phyloP scores from a whole-genome alignment of 495 filamentous ascomycete genomes.

The Trichoderma asperelloides region DNA sequence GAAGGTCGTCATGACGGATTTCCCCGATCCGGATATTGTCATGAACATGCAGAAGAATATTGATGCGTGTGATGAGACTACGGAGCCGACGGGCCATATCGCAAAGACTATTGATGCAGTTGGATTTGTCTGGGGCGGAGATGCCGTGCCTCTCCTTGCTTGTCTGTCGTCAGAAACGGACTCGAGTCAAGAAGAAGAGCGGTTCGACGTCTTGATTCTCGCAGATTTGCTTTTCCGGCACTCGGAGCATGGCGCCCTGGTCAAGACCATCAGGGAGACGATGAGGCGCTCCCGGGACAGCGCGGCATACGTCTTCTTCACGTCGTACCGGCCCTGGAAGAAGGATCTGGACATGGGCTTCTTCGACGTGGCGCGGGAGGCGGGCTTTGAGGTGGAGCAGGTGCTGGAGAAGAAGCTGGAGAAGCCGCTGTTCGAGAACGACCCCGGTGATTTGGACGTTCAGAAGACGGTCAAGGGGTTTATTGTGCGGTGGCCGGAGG shows the following conservation, averaged over 20 bases:
- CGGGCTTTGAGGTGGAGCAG: slow-evolving; percentile 65
- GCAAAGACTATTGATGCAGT: slow-evolving; percentile 36
- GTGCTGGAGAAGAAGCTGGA: slow-evolving; percentile 74
- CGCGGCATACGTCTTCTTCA: slow-evolving; percentile 81
- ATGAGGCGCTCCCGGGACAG: slow-evolving; percentile 46
- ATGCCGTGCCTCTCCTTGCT: slow-evolving; percentile 40
- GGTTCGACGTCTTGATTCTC: slow-evolving; percentile 75
- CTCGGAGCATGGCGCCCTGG: slow-evolving; percentile 68
- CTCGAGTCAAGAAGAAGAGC: slow-evolving; percentile 11
- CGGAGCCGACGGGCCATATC: slow-evolving; percentile 10
- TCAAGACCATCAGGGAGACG: slow-evolving; percentile 57
- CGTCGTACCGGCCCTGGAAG: slow-evolving; percentile 86
- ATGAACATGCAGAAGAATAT: slow-evolving; percentile 69
- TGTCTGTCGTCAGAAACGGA: slow-evolving; percentile 29
- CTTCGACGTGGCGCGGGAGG: slow-evolving; percentile 61
- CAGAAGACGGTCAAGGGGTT: slow-evolving; percentile 77
- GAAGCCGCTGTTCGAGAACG: slow-evolving; percentile 77
- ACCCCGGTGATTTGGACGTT: slow-evolving; percentile 68
- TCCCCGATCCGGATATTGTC: slow-evolving; percentile 72
- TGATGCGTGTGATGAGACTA: slow-evolving; percentile 24
- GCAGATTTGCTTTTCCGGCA: slow-evolving; percentile 87
- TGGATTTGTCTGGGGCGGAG: slow-evolving; percentile 75
- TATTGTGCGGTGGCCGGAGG: slow-evolving; percentile 46
- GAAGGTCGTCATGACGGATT: slow-evolving; percentile 76
- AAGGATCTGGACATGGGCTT: slow-evolving; percentile 74